Evolutionary conservation across 257 asterid species (phyloP), one percentile per base, ranked within the genome.

Genomic region (Oldenlandia corymbosa): DNA sequence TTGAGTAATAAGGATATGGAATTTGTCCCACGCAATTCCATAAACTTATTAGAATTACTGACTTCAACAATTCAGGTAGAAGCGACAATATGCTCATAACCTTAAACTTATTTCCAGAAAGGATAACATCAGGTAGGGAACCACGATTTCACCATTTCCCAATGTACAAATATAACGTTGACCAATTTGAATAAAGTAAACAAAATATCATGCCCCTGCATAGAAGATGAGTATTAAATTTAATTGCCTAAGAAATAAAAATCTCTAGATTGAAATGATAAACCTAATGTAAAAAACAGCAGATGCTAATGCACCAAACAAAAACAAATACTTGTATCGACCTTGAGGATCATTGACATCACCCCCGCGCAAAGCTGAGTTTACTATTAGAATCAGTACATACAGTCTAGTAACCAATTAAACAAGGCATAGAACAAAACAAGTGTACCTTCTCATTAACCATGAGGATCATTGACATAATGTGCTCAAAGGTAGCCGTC

Each of bases 401-500:
- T 30, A 31, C 11, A 6, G 16, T 30, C 16, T 20, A 23, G 55
- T 20, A 23, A 6, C 20, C 23, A 5, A 10, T 46, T 3, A 5
- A 2, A 51, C 5, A 21, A 24, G 23, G 57, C 30, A 51, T 24
- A 1, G 18, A 17, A 21, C 32, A 28, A 73, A 23, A 21, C 43
- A 3, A 26, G n/a, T 72, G 85, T 72, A 92, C 99, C 99, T 92
- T 92, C 84, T 92, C 99, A 80, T 92, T 92, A 71, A 92, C 84
- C 99, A 92, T 87, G 66, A 92, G 95, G 71, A 92, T 84, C 88
- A 92, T 89, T 20, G 99, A 92, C 99, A 92, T 92, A 65, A 92
- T 87, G 65, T 92, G 97, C 87, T 92, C 99, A 70, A 92, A 89
- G 16, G 94, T 81, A 67, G 99, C 82, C 57, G 82, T 77, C 81